Evolutionary conservation across 257 asterid genomes (phyloP), one percentile per base, ranked within the genome.

Genomic region (Hygrophila difformis): DNA sequence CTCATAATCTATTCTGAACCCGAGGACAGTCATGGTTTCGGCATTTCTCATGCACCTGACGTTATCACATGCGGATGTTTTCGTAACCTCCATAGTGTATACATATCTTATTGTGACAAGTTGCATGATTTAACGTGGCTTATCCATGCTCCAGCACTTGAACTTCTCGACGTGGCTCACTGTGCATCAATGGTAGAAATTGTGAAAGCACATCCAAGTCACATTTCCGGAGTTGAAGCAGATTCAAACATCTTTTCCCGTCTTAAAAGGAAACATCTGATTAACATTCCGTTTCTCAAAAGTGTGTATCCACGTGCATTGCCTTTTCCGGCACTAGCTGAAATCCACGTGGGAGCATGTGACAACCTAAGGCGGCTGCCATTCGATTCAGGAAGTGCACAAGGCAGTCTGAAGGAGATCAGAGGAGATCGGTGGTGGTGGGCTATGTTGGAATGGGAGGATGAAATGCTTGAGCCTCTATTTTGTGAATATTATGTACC

Each of bases 81-180:
- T 12, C 59, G 17, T 5, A 36, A 9, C 46, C 59, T 59, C 21
- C 46, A 47, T 17, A 59, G 5, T 7, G 47, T 59, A 23, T 13
- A 51, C 6, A 28, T 59, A 40, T 52, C 65, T 23, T 59, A 59
- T 2, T 59, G 65, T 14, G 48, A 44, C 53, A 26, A 59, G 15
- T 43, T 59, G 42, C 36, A 34, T 23, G 53, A 59, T n/a, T 26
- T 50, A 28, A 42, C 65, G 9, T 59, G 59, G 59, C 59, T 59
- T 6, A 28, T 43, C 16, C 14, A 43, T 5, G 65, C 58, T 24
- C 65, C 65, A 38, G 22, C 33, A 34, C 58, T 59, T 23, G 65
- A 59, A 18, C 14, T 42, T 51, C 52, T 59, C n/a, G 65, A 59
- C 6, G 51, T 59, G 7, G 36, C 65, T 59, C 65, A 59, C n/a